Evolutionary conservation across 129 eudicot species (phyloP).

Genomic region (Tanacetum coccineum): DNA sequence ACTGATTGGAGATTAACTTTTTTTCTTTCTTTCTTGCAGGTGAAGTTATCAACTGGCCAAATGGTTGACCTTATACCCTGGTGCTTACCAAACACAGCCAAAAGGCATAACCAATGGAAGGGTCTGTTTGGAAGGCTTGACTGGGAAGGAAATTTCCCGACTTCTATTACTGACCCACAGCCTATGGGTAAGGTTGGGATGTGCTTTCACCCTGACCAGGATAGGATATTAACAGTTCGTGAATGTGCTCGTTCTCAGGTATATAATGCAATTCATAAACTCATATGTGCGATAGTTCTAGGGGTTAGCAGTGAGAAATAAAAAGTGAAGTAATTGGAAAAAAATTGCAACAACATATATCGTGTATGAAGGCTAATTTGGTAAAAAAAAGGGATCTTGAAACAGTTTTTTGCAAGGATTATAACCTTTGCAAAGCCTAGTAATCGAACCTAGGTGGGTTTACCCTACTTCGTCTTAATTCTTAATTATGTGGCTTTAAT

Average conservation of each 20-base stretch:
- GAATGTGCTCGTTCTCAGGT: constrained; percentile 88
- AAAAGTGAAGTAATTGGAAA: no score
- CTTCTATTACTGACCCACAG: constrained; percentile 72
- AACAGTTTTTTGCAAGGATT: not conserved
- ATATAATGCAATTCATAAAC: constrained; percentile 6
- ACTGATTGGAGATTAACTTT: not conserved
- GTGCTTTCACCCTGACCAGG: constrained; percentile 81
- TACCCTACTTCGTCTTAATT: not conserved
- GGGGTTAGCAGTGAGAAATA: no score
- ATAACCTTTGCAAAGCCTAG: not conserved
- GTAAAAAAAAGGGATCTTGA: no score
- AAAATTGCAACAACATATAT: no score
- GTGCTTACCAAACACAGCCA: constrained; percentile 70
- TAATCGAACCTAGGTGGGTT: not conserved
- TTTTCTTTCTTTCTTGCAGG: constrained; percentile 29
- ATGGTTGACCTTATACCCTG: constrained; percentile 60
- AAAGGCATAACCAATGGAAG: constrained; percentile 78
- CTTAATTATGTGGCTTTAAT: not conserved
- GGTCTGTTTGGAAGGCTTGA: constrained; percentile 73
- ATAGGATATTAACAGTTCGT: constrained; percentile 66
- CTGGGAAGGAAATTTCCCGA: constrained; percentile 83
- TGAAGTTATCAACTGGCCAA: constrained; percentile 51
- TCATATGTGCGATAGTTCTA: not conserved
- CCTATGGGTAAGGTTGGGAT: constrained; percentile 78
- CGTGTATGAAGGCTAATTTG: no score